These are phyloP conservation scores for Naegleria fowleri DNA, from an alignment of 208 protist species.

Conservation along the genomic window DNA sequence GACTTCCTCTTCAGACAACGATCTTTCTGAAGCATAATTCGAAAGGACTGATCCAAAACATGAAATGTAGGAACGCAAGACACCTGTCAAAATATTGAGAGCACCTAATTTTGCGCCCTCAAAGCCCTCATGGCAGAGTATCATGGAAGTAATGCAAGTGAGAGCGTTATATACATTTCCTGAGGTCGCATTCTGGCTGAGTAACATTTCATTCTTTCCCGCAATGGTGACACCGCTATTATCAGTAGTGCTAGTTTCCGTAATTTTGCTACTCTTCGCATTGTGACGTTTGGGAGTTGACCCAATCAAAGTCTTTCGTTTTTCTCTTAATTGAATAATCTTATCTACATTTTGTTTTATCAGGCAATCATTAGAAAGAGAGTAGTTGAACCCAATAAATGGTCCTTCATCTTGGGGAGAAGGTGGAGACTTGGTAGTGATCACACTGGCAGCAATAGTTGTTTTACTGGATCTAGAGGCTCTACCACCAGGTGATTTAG, in stretches of 20 bases:
- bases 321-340: conserved; percentile 8
- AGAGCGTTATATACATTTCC: background rate
- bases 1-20: background rate
- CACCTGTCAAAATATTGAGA: background rate
- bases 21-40: background rate
- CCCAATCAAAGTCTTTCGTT: background rate
- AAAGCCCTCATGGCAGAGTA: background rate
- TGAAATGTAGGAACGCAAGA: background rate
- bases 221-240: too few species aligned
- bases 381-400: too few species aligned
- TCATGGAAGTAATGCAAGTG: background rate
- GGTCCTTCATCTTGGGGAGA: too few species aligned
- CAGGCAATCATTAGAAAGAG: background rate
- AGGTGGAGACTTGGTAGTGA: too few species aligned
- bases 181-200: background rate
- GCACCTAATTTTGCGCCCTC: background rate
- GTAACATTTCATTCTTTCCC: background rate
- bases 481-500: too few species aligned
- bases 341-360: conserved; percentile 11
- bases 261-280: background rate
- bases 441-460: too few species aligned
- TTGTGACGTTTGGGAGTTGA: background rate
- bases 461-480: too few species aligned
- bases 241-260: too few species aligned
- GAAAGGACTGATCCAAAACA: background rate